Evolutionary conservation across 169 alveolate species (phyloP).

Genomic region (Plasmodium relictum): DNA sequence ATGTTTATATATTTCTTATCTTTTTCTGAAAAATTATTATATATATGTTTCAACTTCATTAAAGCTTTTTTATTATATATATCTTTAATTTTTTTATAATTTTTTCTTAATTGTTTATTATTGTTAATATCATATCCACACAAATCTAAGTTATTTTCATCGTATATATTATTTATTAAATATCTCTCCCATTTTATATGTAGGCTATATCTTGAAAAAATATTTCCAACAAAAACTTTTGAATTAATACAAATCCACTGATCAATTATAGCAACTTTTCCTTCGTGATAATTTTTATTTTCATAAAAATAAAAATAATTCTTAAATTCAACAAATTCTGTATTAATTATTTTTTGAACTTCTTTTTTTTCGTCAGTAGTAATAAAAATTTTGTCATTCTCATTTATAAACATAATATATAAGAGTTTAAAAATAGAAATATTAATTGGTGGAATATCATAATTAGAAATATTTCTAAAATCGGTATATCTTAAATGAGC

Average conservation of each 20-base stretch:
- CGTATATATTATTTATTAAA: conserved; percentile 25
- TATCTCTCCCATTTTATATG: conserved; percentile 74
- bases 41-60: conserved; percentile 16
- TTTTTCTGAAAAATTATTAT: conserved; percentile 9
- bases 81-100: conserved; percentile 19
- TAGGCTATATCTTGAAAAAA: conserved; percentile 63
- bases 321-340: conserved; percentile 32
- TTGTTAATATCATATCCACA: conserved; percentile 55
- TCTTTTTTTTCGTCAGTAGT: conserved; percentile 55
- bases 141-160: conserved; percentile 30
- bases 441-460: conserved; percentile 41
- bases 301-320: conserved; percentile 57
- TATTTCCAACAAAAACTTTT: conserved; percentile 33
- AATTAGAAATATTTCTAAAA: conserved; percentile 30
- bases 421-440: conserved; percentile 36
- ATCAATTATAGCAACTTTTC: conserved; percentile 63
- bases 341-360: conserved; percentile 23
- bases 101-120: conserved; percentile 8
- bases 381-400: conserved; percentile 26
- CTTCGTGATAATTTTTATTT: conserved; percentile 41
- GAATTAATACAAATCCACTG: conserved; percentile 59
- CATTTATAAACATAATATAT: conserved; percentile 52
- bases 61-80: conserved; percentile 12
- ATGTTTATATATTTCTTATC: conserved; percentile 42
- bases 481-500: conserved; percentile 63